Evolutionary conservation across 352 stramenopile genomes (phyloP).

Genomic region (Stramenopiles sp.): DNA sequence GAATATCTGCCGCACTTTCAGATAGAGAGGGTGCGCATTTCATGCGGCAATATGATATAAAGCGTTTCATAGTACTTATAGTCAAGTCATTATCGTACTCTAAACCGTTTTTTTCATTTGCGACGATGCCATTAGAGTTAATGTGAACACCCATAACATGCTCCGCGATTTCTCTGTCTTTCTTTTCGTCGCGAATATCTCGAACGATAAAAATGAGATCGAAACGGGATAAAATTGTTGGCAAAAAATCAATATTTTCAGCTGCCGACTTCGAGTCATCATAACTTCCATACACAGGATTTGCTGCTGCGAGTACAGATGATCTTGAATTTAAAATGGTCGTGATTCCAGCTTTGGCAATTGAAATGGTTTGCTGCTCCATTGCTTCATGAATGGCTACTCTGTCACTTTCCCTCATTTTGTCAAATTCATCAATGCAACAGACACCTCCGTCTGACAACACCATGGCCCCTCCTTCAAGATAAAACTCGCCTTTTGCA

Average conservation of each 20-base stretch:
- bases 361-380: constrained; percentile 98
- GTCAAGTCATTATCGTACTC: not conserved
- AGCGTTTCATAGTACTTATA: constrained; percentile 78
- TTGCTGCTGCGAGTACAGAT: constrained; percentile 96
- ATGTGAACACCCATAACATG: constrained; percentile 96
- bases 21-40: constrained; percentile 77
- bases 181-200: constrained; percentile 85
- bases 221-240: constrained; percentile 93
- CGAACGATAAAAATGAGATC: constrained; percentile 98
- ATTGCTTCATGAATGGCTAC: constrained; percentile 98
- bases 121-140: constrained; percentile 36
- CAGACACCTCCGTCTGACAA: constrained; percentile 92
- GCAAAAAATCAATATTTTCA: constrained; percentile 98
- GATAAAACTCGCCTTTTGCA: constrained; percentile 50
- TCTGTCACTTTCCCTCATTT: constrained; percentile 63
- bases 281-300: constrained; percentile 93
- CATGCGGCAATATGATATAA: constrained; percentile 89
- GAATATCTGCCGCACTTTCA: constrained; percentile 59
- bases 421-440: constrained; percentile 94
- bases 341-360: constrained; percentile 96
- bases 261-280: constrained; percentile 90
- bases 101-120: constrained; percentile 18
- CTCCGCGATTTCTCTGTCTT: constrained; percentile 84
- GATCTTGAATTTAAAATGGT: constrained; percentile 94
- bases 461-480: constrained; percentile 96